A percentile compares a stretch with the other conserved stretches of the same genome.
Evolutionary conservation across 106 monocot genomes (phyloP).

Genomic region (Acanthochlamys bracteata): DNA sequence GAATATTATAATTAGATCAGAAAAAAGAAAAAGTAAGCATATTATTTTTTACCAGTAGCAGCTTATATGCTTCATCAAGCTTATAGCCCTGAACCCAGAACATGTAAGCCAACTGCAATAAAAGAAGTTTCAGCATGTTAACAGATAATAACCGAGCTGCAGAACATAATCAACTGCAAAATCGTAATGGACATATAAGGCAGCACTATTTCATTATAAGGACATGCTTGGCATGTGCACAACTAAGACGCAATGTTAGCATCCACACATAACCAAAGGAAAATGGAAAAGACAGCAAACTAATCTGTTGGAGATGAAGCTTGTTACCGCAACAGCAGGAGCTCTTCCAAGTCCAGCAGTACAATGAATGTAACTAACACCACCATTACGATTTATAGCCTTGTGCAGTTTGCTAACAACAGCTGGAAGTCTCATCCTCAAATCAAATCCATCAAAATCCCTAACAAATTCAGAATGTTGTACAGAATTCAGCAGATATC

Average conservation of each 20-base stretch:
- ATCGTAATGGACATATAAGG: not conserved
- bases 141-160: not conserved
- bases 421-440: slow-evolving; percentile 92
- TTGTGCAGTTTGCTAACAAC: slow-evolving; percentile 76
- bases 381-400: slow-evolving; percentile 76
- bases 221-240: no score
- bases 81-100: slow-evolving; percentile 79
- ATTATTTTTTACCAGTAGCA: slow-evolving; percentile 50
- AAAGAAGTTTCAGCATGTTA: slow-evolving; percentile 7
- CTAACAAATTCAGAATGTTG: slow-evolving; percentile 19
- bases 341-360: slow-evolving; percentile 99
- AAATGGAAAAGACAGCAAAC: not conserved
- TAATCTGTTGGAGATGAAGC: not conserved
- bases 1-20: no score
- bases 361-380: slow-evolving; percentile 94
- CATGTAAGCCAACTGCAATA: slow-evolving; percentile 75
- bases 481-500: not conserved
- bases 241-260: no score
- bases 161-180: not conserved
- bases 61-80: slow-evolving; percentile 53
- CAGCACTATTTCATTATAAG: no score
- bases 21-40: not conserved
- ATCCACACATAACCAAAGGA: not conserved
- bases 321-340: slow-evolving; percentile 72
- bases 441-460: slow-evolving; percentile 99